These are phyloP conservation scores for Ananas comosus DNA, from an alignment of 176 grass and related monocot genomes.

Conservation along the genomic window DNA sequence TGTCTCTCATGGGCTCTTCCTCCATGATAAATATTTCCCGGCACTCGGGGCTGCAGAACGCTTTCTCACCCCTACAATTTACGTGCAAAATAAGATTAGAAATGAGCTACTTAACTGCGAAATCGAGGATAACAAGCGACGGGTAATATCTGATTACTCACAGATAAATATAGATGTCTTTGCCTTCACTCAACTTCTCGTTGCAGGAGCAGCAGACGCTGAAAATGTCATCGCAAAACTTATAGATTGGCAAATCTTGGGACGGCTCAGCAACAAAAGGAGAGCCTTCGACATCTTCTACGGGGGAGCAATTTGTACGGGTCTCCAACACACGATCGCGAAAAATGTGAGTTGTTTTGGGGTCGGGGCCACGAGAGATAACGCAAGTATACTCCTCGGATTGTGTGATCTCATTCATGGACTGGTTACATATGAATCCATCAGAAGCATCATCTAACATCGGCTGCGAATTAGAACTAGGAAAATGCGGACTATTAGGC, in stretches of 20 bases:
- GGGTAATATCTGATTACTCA: slow-evolving; percentile 17
- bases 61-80: slow-evolving; percentile 59
- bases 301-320: background rate
- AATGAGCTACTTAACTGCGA: too few species aligned
- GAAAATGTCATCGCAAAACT: slow-evolving; percentile 5
- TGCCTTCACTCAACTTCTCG: slow-evolving; percentile 41
- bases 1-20: slow-evolving; percentile 18
- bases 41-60: slow-evolving; percentile 83
- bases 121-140: too few species aligned
- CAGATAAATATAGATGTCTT: slow-evolving; percentile 74
- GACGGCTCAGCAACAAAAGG: slow-evolving; percentile 48
- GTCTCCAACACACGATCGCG: slow-evolving; percentile 47
- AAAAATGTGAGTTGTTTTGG: slow-evolving; percentile 75
- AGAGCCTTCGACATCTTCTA: slow-evolving; percentile 1
- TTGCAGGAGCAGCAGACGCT: slow-evolving; percentile 54
- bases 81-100: background rate
- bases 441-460: background rate
- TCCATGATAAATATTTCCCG: slow-evolving; percentile 47
- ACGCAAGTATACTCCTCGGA: slow-evolving; percentile 90
- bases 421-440: slow-evolving; percentile 13
- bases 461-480: background rate
- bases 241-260: background rate
- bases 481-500: background rate
- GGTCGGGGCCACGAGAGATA: slow-evolving; percentile 56
- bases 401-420: slow-evolving; percentile 26